Evolutionary conservation across 148 eudicot species (phyloP), one percentile per base, ranked within the genome.

Genomic region (Salicornia ramosissima): DNA sequence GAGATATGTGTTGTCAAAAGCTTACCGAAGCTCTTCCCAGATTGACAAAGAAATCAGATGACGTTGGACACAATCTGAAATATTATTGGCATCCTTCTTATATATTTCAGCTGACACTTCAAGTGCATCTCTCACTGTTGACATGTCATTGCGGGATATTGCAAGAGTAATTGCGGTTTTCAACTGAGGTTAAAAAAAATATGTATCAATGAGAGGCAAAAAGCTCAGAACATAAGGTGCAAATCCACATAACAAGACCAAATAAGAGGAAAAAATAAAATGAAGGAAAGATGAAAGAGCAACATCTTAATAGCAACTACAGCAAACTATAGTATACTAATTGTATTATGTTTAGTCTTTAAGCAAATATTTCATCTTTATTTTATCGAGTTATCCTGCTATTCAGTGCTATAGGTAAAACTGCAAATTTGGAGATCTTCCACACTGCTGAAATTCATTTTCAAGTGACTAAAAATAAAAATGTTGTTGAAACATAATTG

Each of bases 41-140:
- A 94, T 80, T 26, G 99, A 52, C 64, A 94, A 85, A 57, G 99
- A 86, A 70, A 87, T 86, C 78, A 94, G 97, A 83, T 94, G 97
- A 24, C 97, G 87, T 75, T 94, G 92, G 54, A 94, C 86, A 80
- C 87, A 87, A 79, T 94, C 97, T 51, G 96, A 79, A 54, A 94
- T 92, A 86, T 86, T 83, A 68, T 87, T 94, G 30, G 73, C 78
- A 67, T 94, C 99, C 78, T 86, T 91, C 65, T 91, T 94, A 76
- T 78, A 87, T 88, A 94, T 94, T 83, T 91, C 96, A 70, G 90
- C 93, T 67, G 99, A 94, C 21, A 94, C 99, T 85, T 94, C 99
- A 61, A 94, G 97, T 56, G 96, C 99, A 83, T 94, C 99, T 77
- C 96, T 83, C 51, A 91, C 77, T 53, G 97, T 94, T 69, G 87